Base-by-base conservation (phyloP, 2,329 filamentous ascomycete genomes). In the Penicillium fuscoglaucum region DNA sequence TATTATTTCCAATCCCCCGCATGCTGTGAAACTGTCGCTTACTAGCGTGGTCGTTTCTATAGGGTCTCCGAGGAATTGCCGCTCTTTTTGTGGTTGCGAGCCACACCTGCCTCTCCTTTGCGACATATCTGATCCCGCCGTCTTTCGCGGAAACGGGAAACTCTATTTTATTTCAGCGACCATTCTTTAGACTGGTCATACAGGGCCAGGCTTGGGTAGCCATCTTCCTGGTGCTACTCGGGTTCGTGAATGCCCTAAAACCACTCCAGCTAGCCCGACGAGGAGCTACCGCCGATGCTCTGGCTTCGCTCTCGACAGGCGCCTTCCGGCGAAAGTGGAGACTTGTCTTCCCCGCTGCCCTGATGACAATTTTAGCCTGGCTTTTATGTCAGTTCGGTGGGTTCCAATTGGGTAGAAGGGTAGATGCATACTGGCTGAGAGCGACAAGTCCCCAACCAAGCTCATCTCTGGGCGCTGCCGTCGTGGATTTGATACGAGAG, bases 161-260 rank as follows among this genome's bases (percentile, higher is more conserved):
- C 1, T 80, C 83, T 6, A 77, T 79, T 49, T 62, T 85, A 31
- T 78, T 86, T 59, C 85, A 88, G 70, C 77, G 80, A 41, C 85
- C 85, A 15, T 83, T 84, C 65, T 74, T 87, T 58, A 83, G 85
- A 56, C 80, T 88, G 48, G 76, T 83, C 40, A 78, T 82, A 50
- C 84, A 86, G 66, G 85, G 87, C 24, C 81, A 87, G 17, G 83
- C 85, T 46, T 87, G 86, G 71, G 87, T 89, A 2, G 82, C 85
- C 15, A 84, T 88, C 61, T 88, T 89, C 72, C 82, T 87, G 66
- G 79, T 89, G 47, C 84, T 87, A 40, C 85, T 85, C 24, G 85
- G 85, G 57, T 87, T 86, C 66, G 85, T 87, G 52, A 87, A 86
- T 72, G 82, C 83, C 4, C 78, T 87, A 52, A 86, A 87, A 66